Percentiles rank a stretch among this genome's conserved stretches.
phyloP scores from a whole-genome alignment of 2,329 filamentous ascomycete species.

The Exophiala alcalophila region DNA sequence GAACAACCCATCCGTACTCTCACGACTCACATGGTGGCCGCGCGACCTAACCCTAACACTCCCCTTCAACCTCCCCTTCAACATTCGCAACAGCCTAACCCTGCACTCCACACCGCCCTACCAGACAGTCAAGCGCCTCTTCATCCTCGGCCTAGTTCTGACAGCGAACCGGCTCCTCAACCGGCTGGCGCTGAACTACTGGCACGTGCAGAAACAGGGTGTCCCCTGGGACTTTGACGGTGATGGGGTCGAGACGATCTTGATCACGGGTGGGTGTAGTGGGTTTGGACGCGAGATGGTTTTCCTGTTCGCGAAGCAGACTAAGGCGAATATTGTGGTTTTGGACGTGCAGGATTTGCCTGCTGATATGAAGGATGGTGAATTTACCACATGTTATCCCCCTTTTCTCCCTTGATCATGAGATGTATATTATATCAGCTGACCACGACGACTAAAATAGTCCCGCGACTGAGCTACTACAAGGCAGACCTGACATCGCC shows the following conservation, averaged over 20 bases:
- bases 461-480: slow-evolving; percentile 14
- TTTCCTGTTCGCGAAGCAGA: slow-evolving; percentile 58
- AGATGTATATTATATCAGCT: too few relatives aligned
- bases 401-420: neutral
- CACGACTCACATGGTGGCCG: slow-evolving; percentile 17
- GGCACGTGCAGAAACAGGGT: slow-evolving; percentile 41
- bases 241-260: slow-evolving; percentile 50
- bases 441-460: too few relatives aligned
- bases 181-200: slow-evolving; percentile 42
- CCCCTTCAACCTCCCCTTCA: slow-evolving; percentile 15
- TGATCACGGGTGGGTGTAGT: slow-evolving; percentile 61
- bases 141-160: slow-evolving; percentile 52
- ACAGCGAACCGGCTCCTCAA: slow-evolving; percentile 54
- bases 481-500: slow-evolving; percentile 60
- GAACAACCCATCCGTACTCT: slow-evolving; percentile 12
- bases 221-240: slow-evolving; percentile 32
- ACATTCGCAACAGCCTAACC: slow-evolving; percentile 8
- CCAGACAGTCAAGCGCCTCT: slow-evolving; percentile 43
- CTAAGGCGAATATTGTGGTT: slow-evolving; percentile 65
- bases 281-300: slow-evolving; percentile 70
- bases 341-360: slow-evolving; percentile 57
- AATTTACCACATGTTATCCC: too few relatives aligned
- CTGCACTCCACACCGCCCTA: slow-evolving; percentile 13
- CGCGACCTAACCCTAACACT: slow-evolving; percentile 1
- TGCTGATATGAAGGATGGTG: slow-evolving; percentile 26